phyloP scores from a whole-genome alignment of 768 basidiomycete species.

The Guyanaporus albipodus region DNA sequence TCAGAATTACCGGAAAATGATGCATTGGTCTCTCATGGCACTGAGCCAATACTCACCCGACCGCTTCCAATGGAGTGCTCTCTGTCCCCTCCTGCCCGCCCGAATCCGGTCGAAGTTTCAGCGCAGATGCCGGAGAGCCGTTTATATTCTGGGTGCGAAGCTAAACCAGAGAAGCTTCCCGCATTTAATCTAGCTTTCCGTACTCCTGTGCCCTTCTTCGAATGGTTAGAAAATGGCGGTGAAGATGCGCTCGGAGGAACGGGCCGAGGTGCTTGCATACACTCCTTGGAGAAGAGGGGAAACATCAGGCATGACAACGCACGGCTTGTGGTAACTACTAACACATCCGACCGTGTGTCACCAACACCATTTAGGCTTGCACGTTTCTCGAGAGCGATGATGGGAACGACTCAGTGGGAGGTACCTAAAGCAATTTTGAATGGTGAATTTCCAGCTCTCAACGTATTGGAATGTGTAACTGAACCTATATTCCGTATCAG shows the following conservation, averaged over 20 bases:
- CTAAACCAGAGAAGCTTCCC: constrained; percentile 26
- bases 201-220: constrained; percentile 53
- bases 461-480: neutral
- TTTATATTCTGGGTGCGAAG: neutral
- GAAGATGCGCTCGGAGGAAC: constrained; percentile 27
- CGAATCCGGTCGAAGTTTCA: neutral
- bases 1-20: neutral
- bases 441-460: constrained; percentile 34
- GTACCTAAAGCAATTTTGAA: constrained; percentile 54
- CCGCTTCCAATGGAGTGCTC: neutral
- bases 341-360: neutral
- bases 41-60: neutral
- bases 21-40: neutral
- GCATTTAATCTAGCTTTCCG: constrained; percentile 75
- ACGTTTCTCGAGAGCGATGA: constrained; percentile 75
- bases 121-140: neutral
- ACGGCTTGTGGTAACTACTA: neutral
- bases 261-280: constrained; percentile 16
- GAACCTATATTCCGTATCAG: constrained; percentile 29
- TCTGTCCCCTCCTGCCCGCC: neutral
- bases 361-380: constrained; percentile 52
- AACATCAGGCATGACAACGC: neutral
- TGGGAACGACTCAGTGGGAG: constrained; percentile 69
- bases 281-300: neutral
- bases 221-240: constrained; percentile 66